Evolutionary conservation across 1,284 basidiomycete genomes (phyloP), one percentile per base, ranked within the genome.

Genomic region (Malassezia globosa): DNA sequence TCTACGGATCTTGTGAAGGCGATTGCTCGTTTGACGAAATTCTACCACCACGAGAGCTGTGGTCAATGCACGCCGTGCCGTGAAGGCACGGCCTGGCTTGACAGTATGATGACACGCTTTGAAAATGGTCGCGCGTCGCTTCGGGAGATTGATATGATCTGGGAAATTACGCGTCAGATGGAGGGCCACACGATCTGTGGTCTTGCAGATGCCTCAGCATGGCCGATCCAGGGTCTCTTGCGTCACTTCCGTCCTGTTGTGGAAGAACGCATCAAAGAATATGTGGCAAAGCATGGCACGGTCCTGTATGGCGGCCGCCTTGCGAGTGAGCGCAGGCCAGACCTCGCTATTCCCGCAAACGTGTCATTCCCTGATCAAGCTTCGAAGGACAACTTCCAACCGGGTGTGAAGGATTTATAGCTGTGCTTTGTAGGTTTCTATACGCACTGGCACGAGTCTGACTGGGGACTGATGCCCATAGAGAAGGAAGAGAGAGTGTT

Each of bases 11-110:
- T 97, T 49, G 58, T 70, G 5, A 41, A 58, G 47, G 90, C 87
- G 54, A 96, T 96, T 62, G 84, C 92, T 10, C 83, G 90, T 38
- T 95, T 96, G 76, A 78, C 88, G 50, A 68, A 62, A 47, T 67
- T 69, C 54, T 68, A 66, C 64, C 94, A 95, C 75, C 92, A 96
- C 76, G 94, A 96, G 74, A 92, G 87, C 4, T 97, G 92, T 67
- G 94, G 94, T 19, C 94, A 96, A 74, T 97, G 90, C 72, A 96
- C 92, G 5, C 90, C 90, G 2, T 95, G 90, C 74, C 78, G 89
- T 63, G 89, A 94, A 72, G 89, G 89, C 23, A 71, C 68, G 25
- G 64, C 64, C n/a, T 71, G 68, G 68, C 46, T 69, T 13, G 55
- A 55, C 46, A 68, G 64, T 58, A 71, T 71, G 64, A 69, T 71